Evolutionary conservation across 768 basidiomycete genomes (phyloP), one percentile per base, ranked within the genome.

Genomic region (Mycena latifolia): DNA sequence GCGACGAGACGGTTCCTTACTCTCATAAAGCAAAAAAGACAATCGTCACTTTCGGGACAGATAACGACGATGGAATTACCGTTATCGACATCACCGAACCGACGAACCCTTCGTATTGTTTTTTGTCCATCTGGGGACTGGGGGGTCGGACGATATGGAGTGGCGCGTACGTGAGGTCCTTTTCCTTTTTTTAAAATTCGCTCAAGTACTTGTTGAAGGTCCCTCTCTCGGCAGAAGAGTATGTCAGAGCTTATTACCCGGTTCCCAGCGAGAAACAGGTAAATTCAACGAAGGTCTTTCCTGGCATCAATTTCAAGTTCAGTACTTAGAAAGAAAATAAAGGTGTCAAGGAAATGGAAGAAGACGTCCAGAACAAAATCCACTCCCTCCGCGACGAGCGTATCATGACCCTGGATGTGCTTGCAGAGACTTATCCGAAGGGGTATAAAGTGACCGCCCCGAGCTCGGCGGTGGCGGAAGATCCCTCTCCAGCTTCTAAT

Each of bases 1-100:
- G 78, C 77, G 20, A 70, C 74, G 9, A 67, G 66, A 47, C 81
- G 80, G 24, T 77, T 82, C 55, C 20, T 81, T 11, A 73, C 73
- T 12, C 74, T 82, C 24, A 48, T 79, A 15, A 77, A 75, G 60
- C 76, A n/a, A 81, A 55, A 71, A 67, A 10, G 76, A 78, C 25
- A 82, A 84, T 67, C 17, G 17, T 37, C 27, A 25, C 58, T 22
- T 37, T 45, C 37, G 20, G 25, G 33, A 33, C 46, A 78, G 77
- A 75, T 54, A 77, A 77, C 62, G 70, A 78, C 57, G 75, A 77
- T 25, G 76, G 77, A 12, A 74, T 77, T 41, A 71, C 77, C 5
- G 61, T 78, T n/a, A 65, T 77, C 22, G 77, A 78, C 53, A 62
- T 77, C 37, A 76, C 74, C 17, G 70, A 72, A 31, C 71, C 74